Percentiles rank a stretch among this genome's conserved stretches.
Conservation (phyloP, 2,329 filamentous ascomycete genomes). For the Aspergillus sp. region DNA sequence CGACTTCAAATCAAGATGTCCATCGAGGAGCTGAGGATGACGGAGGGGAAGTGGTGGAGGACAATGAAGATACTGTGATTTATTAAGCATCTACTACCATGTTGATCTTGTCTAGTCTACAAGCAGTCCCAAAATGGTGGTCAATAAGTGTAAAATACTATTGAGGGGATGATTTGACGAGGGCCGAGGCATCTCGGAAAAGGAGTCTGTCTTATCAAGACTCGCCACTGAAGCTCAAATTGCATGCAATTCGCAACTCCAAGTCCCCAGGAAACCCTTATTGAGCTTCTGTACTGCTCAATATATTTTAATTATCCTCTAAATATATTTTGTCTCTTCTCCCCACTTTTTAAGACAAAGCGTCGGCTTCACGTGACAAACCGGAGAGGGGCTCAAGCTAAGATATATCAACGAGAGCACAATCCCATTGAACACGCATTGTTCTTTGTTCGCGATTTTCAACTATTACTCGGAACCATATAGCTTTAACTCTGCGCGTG, state of each 20-base stretch:
- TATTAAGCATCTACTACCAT: conserved; percentile 55
- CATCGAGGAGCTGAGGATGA: conserved; percentile 62
- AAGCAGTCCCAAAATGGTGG: neutral
- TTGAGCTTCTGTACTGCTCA: neutral
- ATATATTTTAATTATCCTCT: neutral
- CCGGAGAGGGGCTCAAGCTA: conserved; percentile 5
- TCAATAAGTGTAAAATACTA: neutral
- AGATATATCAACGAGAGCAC: neutral
- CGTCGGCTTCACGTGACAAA: conserved; percentile 20
- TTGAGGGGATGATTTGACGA: conserved; percentile 2
- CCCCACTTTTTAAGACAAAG: neutral
- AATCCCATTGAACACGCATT: neutral
- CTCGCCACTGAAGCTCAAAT: neutral
- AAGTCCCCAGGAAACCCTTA: neutral
- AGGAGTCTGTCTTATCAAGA: neutral
- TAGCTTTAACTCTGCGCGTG: neutral
- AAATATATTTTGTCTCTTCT: neutral
- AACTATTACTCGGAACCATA: neutral
- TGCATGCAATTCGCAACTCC: neutral
- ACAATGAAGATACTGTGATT: conserved; percentile 86
- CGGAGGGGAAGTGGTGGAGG: conserved; percentile 74
- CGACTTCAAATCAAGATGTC: conserved; percentile 40
- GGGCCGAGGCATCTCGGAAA: conserved; percentile 17
- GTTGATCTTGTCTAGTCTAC: neutral
- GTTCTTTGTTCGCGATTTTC: neutral